phyloP scores from a whole-genome alignment of 331 rosid species.

The Rhamnella rubrinervis region DNA sequence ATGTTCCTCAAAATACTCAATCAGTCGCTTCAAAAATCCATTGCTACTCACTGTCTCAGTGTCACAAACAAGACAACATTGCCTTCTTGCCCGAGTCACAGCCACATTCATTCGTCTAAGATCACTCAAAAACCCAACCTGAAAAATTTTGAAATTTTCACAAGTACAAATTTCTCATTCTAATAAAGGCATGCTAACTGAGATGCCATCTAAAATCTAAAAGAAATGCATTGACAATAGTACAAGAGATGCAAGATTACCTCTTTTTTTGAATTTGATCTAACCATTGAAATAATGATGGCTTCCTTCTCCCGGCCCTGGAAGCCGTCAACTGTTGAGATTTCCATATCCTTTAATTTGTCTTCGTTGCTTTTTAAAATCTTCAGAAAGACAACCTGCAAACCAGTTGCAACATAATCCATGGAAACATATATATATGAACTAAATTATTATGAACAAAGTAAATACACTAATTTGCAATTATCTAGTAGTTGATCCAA shows the following conservation, averaged over 20 bases:
- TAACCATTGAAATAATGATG: constrained; percentile 91
- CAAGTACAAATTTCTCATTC: constrained; percentile 1
- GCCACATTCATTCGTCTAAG: constrained; percentile 97
- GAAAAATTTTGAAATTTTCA: constrained; percentile 21
- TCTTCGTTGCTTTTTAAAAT: constrained; percentile 76
- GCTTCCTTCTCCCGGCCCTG: constrained; percentile 99
- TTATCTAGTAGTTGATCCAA: background rate
- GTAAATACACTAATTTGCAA: background rate
- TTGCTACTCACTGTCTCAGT: constrained; percentile 78
- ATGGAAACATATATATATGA: constrained; percentile 6
- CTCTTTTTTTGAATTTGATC: constrained; percentile 89
- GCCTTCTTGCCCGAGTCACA: constrained; percentile 92
- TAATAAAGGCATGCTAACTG: background rate
- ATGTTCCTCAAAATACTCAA: constrained; percentile 88
- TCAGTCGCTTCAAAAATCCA: constrained; percentile 73
- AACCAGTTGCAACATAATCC: constrained; percentile 11
- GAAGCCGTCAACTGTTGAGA: constrained; percentile 97
- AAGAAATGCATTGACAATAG: background rate
- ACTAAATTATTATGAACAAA: background rate
- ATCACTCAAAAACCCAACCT: constrained; percentile 98
- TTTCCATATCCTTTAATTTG: constrained; percentile 74
- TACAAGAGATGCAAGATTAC: constrained; percentile 38
- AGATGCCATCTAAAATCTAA: constrained; percentile 1
- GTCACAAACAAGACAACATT: constrained; percentile 88
- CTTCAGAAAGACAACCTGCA: constrained; percentile 84